phyloP scores from a whole-genome alignment of 768 basidiomycete species.

The Favolaschia claudopus region DNA sequence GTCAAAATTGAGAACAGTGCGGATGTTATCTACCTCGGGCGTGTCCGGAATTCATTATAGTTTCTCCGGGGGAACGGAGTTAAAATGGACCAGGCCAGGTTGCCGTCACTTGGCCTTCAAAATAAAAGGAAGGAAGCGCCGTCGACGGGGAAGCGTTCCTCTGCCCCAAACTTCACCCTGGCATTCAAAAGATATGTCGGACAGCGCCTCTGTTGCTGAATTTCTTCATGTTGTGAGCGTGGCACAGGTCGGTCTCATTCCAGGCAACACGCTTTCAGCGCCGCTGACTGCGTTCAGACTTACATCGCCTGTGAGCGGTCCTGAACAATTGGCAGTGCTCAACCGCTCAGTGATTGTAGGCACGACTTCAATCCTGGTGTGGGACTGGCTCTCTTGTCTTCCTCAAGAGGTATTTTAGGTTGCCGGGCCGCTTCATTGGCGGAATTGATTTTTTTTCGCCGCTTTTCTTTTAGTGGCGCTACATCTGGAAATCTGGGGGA shows the following conservation, averaged over 20 bases:
- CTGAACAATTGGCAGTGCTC: neutral
- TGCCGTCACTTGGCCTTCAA: neutral
- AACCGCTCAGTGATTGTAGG: slow-evolving; percentile 3
- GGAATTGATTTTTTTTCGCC: neutral
- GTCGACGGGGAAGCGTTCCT: neutral
- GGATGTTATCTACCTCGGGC: too few relatives aligned
- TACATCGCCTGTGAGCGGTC: slow-evolving; percentile 23
- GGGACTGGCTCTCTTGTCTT: slow-evolving; percentile 30
- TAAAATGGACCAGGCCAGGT: too few relatives aligned
- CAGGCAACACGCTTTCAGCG: neutral
- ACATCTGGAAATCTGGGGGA: slow-evolving; percentile 19
- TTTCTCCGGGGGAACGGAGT: too few relatives aligned
- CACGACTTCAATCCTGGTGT: slow-evolving; percentile 24
- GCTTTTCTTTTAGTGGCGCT: slow-evolving; percentile 6
- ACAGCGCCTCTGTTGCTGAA: neutral
- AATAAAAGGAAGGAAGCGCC: slow-evolving; percentile 4
- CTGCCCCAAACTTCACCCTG: neutral
- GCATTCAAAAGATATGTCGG: slow-evolving; percentile 11
- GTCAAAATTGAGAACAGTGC: too few relatives aligned
- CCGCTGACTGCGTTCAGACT: slow-evolving; percentile 1
- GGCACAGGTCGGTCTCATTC: neutral
- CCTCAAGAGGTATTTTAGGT: slow-evolving; percentile 19
- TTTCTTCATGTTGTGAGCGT: slow-evolving; percentile 11
- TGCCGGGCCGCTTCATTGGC: neutral
- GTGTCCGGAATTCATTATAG: too few relatives aligned